phyloP scores from a whole-genome alignment of 352 stramenopile species.

The Phytophthora chlamydospora region DNA sequence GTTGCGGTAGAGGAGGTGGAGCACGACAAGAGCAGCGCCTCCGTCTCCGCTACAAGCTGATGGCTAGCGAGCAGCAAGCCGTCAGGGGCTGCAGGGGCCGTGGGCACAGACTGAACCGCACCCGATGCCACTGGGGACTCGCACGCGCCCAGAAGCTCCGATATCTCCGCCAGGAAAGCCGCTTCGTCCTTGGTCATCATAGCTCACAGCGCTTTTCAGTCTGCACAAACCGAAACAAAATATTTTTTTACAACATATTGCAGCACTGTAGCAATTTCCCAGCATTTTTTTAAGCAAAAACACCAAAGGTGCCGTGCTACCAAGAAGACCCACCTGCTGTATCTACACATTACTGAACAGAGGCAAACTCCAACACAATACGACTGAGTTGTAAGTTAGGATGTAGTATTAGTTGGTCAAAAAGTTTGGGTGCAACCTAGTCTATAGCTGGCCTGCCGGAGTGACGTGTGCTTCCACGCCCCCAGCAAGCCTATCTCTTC shows the following conservation, averaged over 20 bases:
- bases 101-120: not conserved
- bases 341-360: too few species aligned
- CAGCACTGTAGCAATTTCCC: too few species aligned
- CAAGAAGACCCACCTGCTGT: too few species aligned
- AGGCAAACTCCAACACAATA: too few species aligned
- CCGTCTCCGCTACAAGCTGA: constrained; percentile 18
- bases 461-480: not conserved
- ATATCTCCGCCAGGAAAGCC: constrained; percentile 14
- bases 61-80: constrained; percentile 12
- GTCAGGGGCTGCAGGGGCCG: not conserved
- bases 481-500: constrained; percentile 30
- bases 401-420: constrained; percentile 17
- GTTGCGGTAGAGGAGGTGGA: too few species aligned
- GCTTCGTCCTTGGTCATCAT: constrained; percentile 1
- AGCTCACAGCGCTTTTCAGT: not conserved
- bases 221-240: too few species aligned
- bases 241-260: too few species aligned
- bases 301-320: too few species aligned
- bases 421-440: not conserved
- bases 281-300: too few species aligned
- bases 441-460: not conserved
- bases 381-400: constrained; percentile 12
- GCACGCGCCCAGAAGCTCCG: constrained; percentile 5
- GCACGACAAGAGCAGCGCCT: constrained; percentile 13
- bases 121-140: not conserved